Base-by-base conservation (phyloP, 2,329 filamentous ascomycete genomes). In the Zymoseptoria brevis region DNA sequence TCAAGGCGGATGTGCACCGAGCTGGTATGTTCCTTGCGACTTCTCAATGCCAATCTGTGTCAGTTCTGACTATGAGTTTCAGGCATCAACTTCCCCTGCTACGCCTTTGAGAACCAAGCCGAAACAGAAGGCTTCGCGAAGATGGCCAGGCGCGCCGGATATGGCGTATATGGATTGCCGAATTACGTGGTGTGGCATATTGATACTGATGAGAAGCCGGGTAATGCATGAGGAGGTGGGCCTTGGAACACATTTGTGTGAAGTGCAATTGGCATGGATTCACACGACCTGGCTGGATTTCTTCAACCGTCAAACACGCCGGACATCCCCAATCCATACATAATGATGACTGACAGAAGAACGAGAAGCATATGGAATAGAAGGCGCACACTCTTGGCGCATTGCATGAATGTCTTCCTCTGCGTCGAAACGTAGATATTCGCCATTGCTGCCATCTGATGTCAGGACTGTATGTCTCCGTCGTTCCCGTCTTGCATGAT, bases 181-280 rank as follows among this genome's bases (percentile, higher is more conserved):
- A 99, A 99, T 75, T 99, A 99, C 73, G 87, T 99, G 55, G 93
- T 99, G 60, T 99, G 94, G 94, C 94, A 99, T 73, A 89, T 96
- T 69, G 94, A 99, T 74, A 99, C 94, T 2, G 85, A 92, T 58
- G 94, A 99, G 79, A 96, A 96, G 81, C 83, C 85, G 35, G 90
- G 91, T 35, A 97, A 97, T 73, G 77, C 76, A 58, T 75, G 67
- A 64, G 56, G 29, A 55, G 35, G 4, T 29, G 26, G 26, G 26
- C 26, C 8, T 8, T 29, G 26, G 26, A 29, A 29, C 26, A 29
- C 26, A 29, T 29, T 29, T 29, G 26, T 29, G 26, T 29, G 26
- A 29, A 29, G 26, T 29, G 26, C 26, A 29, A 29, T 29, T 29
- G 26, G 26, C 26, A 29, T 29, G 26, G 8, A 29, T 4, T 45